Conservation (phyloP, 768 basidiomycete genomes). For the Lentinula aciculospora region DNA sequence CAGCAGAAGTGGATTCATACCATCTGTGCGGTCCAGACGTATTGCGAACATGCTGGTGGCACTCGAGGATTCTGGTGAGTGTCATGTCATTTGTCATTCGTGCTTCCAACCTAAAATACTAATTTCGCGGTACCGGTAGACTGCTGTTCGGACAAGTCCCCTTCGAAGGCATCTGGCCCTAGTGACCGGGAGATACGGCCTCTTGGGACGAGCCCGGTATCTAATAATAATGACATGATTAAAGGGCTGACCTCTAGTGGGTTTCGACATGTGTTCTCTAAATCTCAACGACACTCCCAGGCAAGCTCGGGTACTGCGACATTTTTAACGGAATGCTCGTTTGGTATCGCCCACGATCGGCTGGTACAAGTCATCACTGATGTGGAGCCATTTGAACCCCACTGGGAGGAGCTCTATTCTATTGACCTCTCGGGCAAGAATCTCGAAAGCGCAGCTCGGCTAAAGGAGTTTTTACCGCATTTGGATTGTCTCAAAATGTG, state of each 20-base stretch:
- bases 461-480: constrained; percentile 85
- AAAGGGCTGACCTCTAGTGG: constrained; percentile 19
- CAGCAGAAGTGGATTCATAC: constrained; percentile 31
- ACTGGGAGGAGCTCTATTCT: constrained; percentile 77
- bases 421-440: constrained; percentile 74
- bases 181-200: constrained; percentile 41
- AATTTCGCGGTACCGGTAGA: constrained; percentile 5
- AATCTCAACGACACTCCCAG: constrained; percentile 22
- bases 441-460: constrained; percentile 74
- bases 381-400: constrained; percentile 88
- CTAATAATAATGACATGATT: constrained; percentile 24
- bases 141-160: constrained; percentile 40
- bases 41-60: constrained; percentile 78
- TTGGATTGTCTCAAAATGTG: constrained; percentile 75
- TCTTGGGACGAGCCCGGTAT: constrained; percentile 32
- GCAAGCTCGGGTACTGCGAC: constrained; percentile 30
- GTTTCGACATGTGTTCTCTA: constrained; percentile 34
- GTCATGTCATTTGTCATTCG: constrained; percentile 10
- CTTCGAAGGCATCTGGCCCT: constrained; percentile 47
- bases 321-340: constrained; percentile 94
- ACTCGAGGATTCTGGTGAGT: constrained; percentile 63
- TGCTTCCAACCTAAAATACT: constrained; percentile 6
- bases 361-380: constrained; percentile 93
- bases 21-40: constrained; percentile 70
- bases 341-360: constrained; percentile 87